Base-by-base conservation (phyloP, 2,329 filamentous ascomycete genomes). In the Penicillium decumbens region DNA sequence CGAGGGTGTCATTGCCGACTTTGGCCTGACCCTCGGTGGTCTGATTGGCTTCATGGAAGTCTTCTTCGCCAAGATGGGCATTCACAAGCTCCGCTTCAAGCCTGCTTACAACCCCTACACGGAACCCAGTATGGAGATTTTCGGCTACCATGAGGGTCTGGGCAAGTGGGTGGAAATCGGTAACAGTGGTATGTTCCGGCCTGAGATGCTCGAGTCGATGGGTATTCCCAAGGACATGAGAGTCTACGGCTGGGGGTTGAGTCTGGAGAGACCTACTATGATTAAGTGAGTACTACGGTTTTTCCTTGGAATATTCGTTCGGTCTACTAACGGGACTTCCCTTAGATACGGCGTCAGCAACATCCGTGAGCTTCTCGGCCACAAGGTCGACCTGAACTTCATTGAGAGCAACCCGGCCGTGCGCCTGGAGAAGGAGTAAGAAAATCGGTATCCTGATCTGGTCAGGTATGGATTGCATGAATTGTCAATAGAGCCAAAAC, bases 101-200 rank as follows among this genome's bases (percentile, higher is more conserved):
- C 93, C 93, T 15, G 93, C 93, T 1, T 95, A 95, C 76, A 95
- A 95, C 75, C 89, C 88, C 0, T 91, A 95, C 77, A 95, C 90
- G 25, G 93, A 98, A 74, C 91, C 93, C 27, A 87, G 86, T 68
- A 95, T 98, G 90, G 93, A 98, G 74, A 95, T 98, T 59, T 98
- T 97, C 75, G 89, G 88, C 58, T 97, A 86, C 77, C 93, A 97
- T 77, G 82, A 86, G 64, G 92, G 90, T 3, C 76, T 96, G 43
- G 82, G 82, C 64, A 95, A 95, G 77, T 86, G 95, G 75, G 89
- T 97, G 24, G 93, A 97, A 76, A 97, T 97, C 67, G 93, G 93
- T 52, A 97, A 98, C 76, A 92, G 87, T 62, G 93, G 93, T 56
- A 97, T 98, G 91, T 98, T 98, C 83, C 81, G 93, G 59, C 91